A percentile compares a stretch with the other conserved stretches of the same genome.
These are phyloP conservation scores for Inonotus obliquus DNA, from an alignment of 1,284 basidiomycete genomes.

Conservation along the genomic window DNA sequence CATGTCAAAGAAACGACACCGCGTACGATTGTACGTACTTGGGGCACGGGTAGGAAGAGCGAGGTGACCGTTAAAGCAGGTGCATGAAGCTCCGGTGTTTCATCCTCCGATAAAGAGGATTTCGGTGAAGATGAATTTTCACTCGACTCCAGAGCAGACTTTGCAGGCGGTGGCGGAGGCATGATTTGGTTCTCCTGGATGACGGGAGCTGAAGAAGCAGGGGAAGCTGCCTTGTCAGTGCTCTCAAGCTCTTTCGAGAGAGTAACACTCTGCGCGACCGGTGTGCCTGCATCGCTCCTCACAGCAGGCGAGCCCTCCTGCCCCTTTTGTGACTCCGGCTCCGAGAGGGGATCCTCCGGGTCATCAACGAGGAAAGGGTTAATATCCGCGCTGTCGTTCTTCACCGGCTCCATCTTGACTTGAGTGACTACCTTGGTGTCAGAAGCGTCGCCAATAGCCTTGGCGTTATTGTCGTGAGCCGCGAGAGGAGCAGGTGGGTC, in stretches of 20 bases:
- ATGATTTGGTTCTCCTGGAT: neutral
- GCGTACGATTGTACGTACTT: constrained; percentile 51
- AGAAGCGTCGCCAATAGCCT: neutral
- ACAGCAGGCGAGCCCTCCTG: neutral
- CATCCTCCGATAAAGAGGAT: constrained; percentile 31
- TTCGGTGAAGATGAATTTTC: constrained; percentile 35
- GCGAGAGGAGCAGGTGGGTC: constrained; percentile 1
- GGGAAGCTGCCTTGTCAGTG: neutral
- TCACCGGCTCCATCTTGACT: constrained; percentile 2
- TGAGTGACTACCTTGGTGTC: neutral
- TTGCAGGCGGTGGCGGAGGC: constrained; percentile 25
- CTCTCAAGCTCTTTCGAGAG: constrained; percentile 4
- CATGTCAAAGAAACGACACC: constrained; percentile 43
- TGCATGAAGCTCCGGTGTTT: constrained; percentile 50
- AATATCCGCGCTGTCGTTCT: constrained; percentile 1
- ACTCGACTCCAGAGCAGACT: constrained; percentile 20
- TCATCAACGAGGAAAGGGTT: constrained; percentile 20
- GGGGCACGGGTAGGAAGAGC: constrained; percentile 80
- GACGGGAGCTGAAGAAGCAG: neutral
- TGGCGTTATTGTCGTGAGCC: neutral
- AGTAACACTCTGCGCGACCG: constrained; percentile 1
- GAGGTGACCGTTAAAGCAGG: constrained; percentile 56
- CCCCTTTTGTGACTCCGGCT: constrained; percentile 5
- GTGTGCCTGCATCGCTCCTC: neutral
- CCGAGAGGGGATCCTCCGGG: constrained; percentile 20